A percentile compares a stretch with the other conserved stretches of the same genome.
Conservation (phyloP, 1,284 basidiomycete genomes). For the Coriolopsis trogii region DNA sequence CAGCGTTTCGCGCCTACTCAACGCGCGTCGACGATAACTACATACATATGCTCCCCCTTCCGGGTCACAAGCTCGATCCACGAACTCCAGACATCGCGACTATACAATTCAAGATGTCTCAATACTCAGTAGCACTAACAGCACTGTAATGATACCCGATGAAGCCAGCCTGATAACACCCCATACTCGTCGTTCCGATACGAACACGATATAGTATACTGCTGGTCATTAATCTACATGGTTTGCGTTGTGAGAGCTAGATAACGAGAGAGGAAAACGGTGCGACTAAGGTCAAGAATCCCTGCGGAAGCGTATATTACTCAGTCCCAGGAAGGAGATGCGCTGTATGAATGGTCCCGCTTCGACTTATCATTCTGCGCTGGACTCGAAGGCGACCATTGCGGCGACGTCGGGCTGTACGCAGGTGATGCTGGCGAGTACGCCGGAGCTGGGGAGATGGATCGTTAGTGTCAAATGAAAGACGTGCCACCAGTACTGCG, state of each 20-base stretch:
- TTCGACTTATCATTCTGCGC: constrained; percentile 49
- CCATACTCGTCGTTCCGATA: too few relatives aligned
- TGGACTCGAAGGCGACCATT: constrained; percentile 83
- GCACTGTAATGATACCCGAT: too few relatives aligned
- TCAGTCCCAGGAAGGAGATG: constrained; percentile 63
- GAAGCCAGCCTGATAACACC: too few relatives aligned
- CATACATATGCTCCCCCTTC: too few relatives aligned
- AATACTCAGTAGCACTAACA: too few relatives aligned
- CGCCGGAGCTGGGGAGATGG: constrained; percentile 35
- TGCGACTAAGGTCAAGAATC: constrained; percentile 26
- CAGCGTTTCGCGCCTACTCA: too few relatives aligned
- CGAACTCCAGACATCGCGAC: too few relatives aligned
- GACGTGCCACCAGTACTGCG: neutral
- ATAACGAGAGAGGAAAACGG: constrained; percentile 19
- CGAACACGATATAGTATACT: constrained; percentile 9
- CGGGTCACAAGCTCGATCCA: too few relatives aligned
- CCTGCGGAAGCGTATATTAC: constrained; percentile 24
- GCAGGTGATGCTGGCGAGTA: constrained; percentile 86
- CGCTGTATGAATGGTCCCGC: constrained; percentile 49
- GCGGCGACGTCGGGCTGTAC: constrained; percentile 81
- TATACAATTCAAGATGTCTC: too few relatives aligned
- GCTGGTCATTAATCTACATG: constrained; percentile 30
- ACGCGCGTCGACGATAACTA: too few relatives aligned
- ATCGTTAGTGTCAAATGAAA: constrained; percentile 6
- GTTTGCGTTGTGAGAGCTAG: constrained; percentile 28